Evolutionary conservation across 805 yeast genomes (phyloP), one percentile per base, ranked within the genome.

Genomic region (Metschnikowia gelsemii): DNA sequence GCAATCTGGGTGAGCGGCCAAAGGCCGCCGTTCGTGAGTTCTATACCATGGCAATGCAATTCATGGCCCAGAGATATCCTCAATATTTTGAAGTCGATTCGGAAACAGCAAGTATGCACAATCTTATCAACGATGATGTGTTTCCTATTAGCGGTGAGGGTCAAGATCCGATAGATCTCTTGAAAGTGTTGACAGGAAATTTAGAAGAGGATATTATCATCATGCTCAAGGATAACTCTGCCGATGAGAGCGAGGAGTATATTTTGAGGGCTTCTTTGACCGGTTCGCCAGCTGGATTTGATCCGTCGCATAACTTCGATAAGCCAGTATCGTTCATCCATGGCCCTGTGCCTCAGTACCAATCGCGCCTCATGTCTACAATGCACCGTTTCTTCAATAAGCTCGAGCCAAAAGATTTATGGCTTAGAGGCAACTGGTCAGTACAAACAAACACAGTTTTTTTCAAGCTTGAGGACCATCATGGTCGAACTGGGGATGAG

Each of bases 211-310:
- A 85, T 54, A 70, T 80, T 40, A 54, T 84, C 30, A 59, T 85
- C 5, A 51, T 84, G 51, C 54, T 75, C 5, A 72, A 71, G 40
- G 70, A 68, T 22, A 47, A 64, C 26, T 69, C 69, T 0, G 26
- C 35, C 3, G 61, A 62, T 19, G 59, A 58, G 25, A 70, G 72
- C 13, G 78, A 76, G 41, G 89, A 82, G 51, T 84, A 82, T 55
- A 65, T 73, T 20, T 57, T 81, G 31, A 66, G 82, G 38, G 80
- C 79, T 0, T 78, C 80, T 6, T 63, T 75, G 3, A 73, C 80
- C 18, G 79, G 80, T 6, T 82, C 82, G 51, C 87, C 91, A 1
- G 78, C 83, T 1, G 91, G 91, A 2, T 85, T 85, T 59, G 79
- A 79, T 54, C 90, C 91, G 4, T 60, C 70, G 4, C 62, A 56